Base-by-base conservation (phyloP, 2,329 filamentous ascomycete genomes). In the Dactylellina leptospora region DNA sequence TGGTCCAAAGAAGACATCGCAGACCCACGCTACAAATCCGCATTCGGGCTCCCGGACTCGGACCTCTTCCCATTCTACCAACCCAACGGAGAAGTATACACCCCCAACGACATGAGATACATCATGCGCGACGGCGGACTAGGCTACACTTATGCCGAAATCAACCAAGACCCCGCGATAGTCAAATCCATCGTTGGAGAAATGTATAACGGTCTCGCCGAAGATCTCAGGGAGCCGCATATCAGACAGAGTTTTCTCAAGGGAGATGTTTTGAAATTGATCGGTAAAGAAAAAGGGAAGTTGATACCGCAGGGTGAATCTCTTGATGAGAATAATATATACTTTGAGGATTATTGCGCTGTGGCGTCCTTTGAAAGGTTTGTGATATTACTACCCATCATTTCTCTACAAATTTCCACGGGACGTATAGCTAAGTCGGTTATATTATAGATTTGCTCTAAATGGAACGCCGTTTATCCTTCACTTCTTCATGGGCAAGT, bases 401-500 rank as follows among this genome's bases (percentile, higher is more conserved):
- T n/a, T n/a, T n/a, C n/a, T n/a, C n/a, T n/a, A n/a, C n/a, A n/a
- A n/a, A n/a, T n/a, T n/a, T n/a, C n/a, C n/a, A n/a, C n/a, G n/a
- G n/a, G n/a, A n/a, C n/a, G n/a, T n/a, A n/a, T n/a, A n/a, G n/a
- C n/a, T n/a, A n/a, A n/a, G n/a, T n/a, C n/a, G n/a, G n/a, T n/a
- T 22, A 8, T n/a, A 23, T 28, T 2, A 38, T 16, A 56, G 36
- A 28, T 56, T 42, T 28, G 51, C 51, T 42, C 36, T 56, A 2
- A 18, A 18, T 5, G 51, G 51, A 4, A 8, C 16, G 8, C 18
- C 51, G 6, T 56, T 25, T n/a, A 16, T 13, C 16, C 28, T 56
- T 22, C 51, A 56, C 36, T 42, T 56, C 18, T 56, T 56, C 30
- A n/a, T 56, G 2, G 51, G 51, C 6, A 16, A 44, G 11, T 44